Conservation (phyloP, 2,329 filamentous ascomycete genomes). For the Penicillium sp. region DNA sequence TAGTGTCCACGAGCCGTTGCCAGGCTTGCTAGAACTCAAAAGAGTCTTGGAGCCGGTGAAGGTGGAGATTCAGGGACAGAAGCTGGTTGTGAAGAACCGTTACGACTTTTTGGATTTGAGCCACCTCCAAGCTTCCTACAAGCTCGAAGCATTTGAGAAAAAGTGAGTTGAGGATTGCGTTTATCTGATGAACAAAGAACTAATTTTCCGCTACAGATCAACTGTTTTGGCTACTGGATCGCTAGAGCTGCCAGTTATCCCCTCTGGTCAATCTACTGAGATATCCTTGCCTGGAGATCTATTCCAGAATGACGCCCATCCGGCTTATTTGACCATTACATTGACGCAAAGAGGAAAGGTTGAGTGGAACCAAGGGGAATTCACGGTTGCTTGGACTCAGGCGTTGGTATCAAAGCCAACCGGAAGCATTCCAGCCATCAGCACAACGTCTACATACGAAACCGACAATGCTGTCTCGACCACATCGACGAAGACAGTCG, state of each 20-base stretch:
- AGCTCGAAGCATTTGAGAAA: constrained; percentile 9
- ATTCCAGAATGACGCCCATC: constrained; percentile 1
- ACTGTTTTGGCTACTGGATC: constrained; percentile 1
- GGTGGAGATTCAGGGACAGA: neutral
- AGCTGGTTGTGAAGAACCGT: constrained; percentile 39
- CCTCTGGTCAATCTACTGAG: constrained; percentile 1
- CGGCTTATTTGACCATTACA: constrained; percentile 5
- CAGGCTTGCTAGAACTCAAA: constrained; percentile 58
- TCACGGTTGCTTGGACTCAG: constrained; percentile 5
- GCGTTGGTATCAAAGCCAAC: constrained; percentile 1
- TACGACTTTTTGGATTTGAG: constrained; percentile 52
- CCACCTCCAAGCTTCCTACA: constrained; percentile 36
- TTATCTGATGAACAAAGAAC: neutral
- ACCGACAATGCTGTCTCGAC: neutral
- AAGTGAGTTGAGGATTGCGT: neutral
- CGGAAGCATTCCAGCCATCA: neutral
- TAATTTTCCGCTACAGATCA: neutral
- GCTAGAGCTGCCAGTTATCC: neutral
- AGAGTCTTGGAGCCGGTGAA: constrained; percentile 59
- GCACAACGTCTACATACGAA: neutral
- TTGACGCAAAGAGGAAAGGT: constrained; percentile 2
- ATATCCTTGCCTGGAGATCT: neutral
- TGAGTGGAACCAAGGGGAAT: neutral
- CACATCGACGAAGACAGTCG: constrained; percentile 1
- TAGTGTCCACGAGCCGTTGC: constrained; percentile 58